phyloP scores from a whole-genome alignment of 1,284 basidiomycete genomes.

The Retiboletus flavoniger region DNA sequence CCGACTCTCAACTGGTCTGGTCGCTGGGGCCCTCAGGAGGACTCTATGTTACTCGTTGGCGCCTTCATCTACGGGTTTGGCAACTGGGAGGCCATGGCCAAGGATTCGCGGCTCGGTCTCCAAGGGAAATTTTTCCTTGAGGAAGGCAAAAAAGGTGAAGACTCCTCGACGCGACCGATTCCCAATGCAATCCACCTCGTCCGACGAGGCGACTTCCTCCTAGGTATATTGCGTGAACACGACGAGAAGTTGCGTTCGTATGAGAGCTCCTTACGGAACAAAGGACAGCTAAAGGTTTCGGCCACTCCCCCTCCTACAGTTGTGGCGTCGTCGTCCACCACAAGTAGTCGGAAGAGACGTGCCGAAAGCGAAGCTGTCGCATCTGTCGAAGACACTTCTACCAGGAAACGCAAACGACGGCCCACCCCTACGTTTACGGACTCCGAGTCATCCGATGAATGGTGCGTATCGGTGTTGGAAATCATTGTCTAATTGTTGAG shows the following conservation, averaged over 20 bases:
- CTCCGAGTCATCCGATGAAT: conserved; percentile 85
- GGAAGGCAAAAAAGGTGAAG: conserved; percentile 89
- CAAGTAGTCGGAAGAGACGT: conserved; percentile 60
- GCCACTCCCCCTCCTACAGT: conserved; percentile 67
- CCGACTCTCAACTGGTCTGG: conserved; percentile 96
- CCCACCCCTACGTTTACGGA: conserved; percentile 92
- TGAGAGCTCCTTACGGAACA: conserved; percentile 68
- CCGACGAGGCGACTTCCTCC: conserved; percentile 92
- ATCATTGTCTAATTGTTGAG: conserved; percentile 1
- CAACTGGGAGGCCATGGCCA: conserved; percentile 94
- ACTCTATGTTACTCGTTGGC: conserved; percentile 92
- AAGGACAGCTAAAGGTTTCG: conserved; percentile 64
- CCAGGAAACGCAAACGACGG: conserved; percentile 78
- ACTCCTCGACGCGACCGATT: conserved; percentile 77
- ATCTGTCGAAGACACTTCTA: conserved; percentile 66
- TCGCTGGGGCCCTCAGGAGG: conserved; percentile 91
- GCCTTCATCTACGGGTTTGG: conserved; percentile 95
- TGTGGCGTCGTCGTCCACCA: conserved; percentile 65
- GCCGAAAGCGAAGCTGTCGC: conserved; percentile 81
- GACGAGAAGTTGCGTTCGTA: conserved; percentile 88
- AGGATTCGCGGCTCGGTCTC: conserved; percentile 82
- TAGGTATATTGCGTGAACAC: conserved; percentile 87
- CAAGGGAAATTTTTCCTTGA: conserved; percentile 97
- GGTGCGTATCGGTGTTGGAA: conserved; percentile 49
- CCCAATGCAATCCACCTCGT: conserved; percentile 98